phyloP scores from a whole-genome alignment of 768 basidiomycete genomes.

The Rhizopogon roseolus region DNA sequence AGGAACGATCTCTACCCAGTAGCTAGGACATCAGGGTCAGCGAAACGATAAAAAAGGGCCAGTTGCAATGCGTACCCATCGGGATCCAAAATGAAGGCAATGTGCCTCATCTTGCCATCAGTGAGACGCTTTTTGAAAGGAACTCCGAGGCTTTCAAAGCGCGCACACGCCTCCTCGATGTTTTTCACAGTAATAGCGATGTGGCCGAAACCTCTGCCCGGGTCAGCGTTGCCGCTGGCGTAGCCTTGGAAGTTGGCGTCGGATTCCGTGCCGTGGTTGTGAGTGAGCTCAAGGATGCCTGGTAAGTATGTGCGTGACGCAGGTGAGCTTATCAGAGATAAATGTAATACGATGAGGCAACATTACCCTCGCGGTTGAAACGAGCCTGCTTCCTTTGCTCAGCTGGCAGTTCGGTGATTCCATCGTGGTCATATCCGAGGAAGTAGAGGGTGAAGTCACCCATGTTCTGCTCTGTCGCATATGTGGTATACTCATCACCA shows the following conservation, averaged over 20 bases:
- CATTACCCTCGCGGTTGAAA: constrained; percentile 63
- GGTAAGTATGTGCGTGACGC: not conserved
- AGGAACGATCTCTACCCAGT: constrained; percentile 59
- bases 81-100: constrained; percentile 83
- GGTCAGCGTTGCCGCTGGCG: constrained; percentile 80
- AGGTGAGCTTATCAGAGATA: not conserved
- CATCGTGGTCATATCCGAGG: constrained; percentile 71
- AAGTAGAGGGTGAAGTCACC: constrained; percentile 77
- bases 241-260: constrained; percentile 80
- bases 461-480: constrained; percentile 43
- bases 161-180: constrained; percentile 75
- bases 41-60: not conserved
- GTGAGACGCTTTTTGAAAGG: constrained; percentile 81
- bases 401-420: constrained; percentile 36
- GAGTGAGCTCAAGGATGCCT: constrained; percentile 81
- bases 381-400: constrained; percentile 48
- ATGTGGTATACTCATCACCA: constrained; percentile 4
- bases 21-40: constrained; percentile 28
- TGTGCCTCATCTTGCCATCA: constrained; percentile 83
- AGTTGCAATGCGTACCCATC: constrained; percentile 51
- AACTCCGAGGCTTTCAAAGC: constrained; percentile 78
- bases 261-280: constrained; percentile 88
- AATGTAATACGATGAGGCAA: not conserved
- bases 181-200: constrained; percentile 84
- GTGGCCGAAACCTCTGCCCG: constrained; percentile 78